These are phyloP conservation scores for Trichoderma sp. DNA, from an alignment of 2,329 filamentous ascomycete species.

Conservation along the genomic window DNA sequence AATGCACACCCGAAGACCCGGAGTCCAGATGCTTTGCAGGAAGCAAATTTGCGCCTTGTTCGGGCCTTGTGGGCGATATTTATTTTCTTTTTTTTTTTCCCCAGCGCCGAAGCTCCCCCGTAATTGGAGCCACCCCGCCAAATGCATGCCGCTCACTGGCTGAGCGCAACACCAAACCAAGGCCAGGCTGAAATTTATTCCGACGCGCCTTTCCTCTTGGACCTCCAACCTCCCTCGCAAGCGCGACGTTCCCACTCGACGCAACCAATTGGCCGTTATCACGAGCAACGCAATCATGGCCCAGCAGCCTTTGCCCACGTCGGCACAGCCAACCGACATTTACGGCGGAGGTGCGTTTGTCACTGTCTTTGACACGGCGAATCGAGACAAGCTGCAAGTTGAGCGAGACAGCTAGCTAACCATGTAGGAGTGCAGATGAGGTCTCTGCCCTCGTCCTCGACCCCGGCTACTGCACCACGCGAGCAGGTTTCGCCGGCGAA, in stretches of 20 bases:
- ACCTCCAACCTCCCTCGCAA: conserved; percentile 9
- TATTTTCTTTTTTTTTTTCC: neutral
- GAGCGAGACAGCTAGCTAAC: conserved; percentile 22
- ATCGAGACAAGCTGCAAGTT: neutral
- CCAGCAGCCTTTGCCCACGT: conserved; percentile 53
- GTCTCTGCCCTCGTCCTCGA: conserved; percentile 96
- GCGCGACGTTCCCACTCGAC: conserved; percentile 26
- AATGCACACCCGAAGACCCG: neutral
- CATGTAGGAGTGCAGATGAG: conserved; percentile 63
- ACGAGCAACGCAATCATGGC: conserved; percentile 42
- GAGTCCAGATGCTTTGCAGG: conserved; percentile 2
- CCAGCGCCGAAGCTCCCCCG: conserved; percentile 13
- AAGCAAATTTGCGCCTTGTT: conserved; percentile 9
- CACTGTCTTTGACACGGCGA: conserved; percentile 23
- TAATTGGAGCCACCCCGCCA: conserved; percentile 21
- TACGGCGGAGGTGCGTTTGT: conserved; percentile 56
- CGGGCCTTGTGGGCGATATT: neutral
- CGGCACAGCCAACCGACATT: conserved; percentile 58
- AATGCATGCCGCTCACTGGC: conserved; percentile 19
- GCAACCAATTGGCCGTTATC: conserved; percentile 27
- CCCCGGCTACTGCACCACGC: conserved; percentile 84
- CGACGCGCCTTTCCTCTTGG: conserved; percentile 27
- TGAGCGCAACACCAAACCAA: conserved; percentile 15
- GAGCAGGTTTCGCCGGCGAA: conserved; percentile 96
- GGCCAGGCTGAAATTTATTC: conserved; percentile 34